phyloP scores from a whole-genome alignment of 2,329 filamentous ascomycete species.

The Chaetomium globosum region DNA sequence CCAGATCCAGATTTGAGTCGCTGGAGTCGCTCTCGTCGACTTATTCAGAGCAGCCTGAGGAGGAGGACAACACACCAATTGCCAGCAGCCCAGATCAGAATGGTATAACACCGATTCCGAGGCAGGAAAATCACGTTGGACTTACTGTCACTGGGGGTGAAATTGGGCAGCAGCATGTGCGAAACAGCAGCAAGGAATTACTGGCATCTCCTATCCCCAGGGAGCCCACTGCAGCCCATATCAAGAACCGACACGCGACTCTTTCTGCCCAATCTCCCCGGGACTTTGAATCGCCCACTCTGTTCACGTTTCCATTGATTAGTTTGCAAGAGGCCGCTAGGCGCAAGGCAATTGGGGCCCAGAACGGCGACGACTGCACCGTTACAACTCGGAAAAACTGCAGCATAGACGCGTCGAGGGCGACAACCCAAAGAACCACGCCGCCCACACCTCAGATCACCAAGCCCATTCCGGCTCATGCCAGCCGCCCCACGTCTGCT shows the following conservation, averaged over 20 bases:
- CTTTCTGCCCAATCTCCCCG: neutral
- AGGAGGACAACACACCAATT: neutral
- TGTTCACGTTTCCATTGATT: constrained; percentile 42
- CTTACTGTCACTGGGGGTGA: neutral
- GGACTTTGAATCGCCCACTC: constrained; percentile 28
- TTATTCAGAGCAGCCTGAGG: constrained; percentile 3
- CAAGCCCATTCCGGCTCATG: constrained; percentile 28
- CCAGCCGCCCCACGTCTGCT: constrained; percentile 21
- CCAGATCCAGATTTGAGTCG: constrained; percentile 23
- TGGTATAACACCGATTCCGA: neutral
- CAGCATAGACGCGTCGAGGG: constrained; percentile 29
- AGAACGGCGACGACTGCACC: constrained; percentile 33
- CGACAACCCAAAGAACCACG: constrained; percentile 25
- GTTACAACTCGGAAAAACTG: constrained; percentile 32
- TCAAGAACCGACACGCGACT: neutral
- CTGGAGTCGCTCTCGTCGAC: constrained; percentile 26
- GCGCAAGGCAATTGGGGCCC: constrained; percentile 36
- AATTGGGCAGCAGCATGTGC: neutral
- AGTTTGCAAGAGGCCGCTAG: constrained; percentile 40
- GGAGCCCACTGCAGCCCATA: neutral
- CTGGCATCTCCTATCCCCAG: constrained; percentile 4
- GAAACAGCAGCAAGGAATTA: neutral
- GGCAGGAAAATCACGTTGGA: neutral
- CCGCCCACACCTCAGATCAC: constrained; percentile 28
- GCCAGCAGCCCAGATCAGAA: neutral